A percentile compares a stretch with the other conserved stretches of the same genome.
phyloP scores from a whole-genome alignment of 2,329 filamentous ascomycete genomes.

The Zymoseptoria passerinii region DNA sequence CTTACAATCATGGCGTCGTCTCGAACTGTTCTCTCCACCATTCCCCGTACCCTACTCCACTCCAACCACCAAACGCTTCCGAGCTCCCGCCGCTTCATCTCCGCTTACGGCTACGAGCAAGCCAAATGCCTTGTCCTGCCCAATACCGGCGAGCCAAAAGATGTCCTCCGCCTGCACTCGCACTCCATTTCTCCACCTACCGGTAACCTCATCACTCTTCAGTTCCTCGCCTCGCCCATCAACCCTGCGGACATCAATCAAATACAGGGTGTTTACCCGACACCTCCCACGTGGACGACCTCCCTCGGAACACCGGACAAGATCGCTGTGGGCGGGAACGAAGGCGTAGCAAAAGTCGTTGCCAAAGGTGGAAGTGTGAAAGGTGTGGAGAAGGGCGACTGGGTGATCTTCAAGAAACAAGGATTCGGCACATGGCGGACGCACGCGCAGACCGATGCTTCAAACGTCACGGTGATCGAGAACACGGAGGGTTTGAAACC shows the following conservation, averaged over 20 bases:
- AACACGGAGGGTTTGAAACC: slow-evolving; percentile 62
- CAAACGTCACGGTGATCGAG: slow-evolving; percentile 59
- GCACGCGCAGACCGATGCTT: slow-evolving; percentile 60
- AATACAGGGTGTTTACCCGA: slow-evolving; percentile 92
- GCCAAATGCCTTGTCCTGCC: slow-evolving; percentile 73
- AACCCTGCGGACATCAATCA: slow-evolving; percentile 98
- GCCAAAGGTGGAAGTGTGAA: slow-evolving; percentile 55
- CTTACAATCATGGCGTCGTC: background rate
- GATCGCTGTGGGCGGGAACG: slow-evolving; percentile 75
- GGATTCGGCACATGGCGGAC: slow-evolving; percentile 93
- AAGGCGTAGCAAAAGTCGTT: slow-evolving; percentile 87
- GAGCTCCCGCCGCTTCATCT: slow-evolving; percentile 36
- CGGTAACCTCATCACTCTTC: slow-evolving; percentile 64
- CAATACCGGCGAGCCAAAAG: slow-evolving; percentile 63
- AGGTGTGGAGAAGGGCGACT: slow-evolving; percentile 67
- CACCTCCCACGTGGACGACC: slow-evolving; percentile 68
- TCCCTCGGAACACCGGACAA: slow-evolving; percentile 68
- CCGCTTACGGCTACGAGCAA: slow-evolving; percentile 71
- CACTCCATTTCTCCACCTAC: slow-evolving; percentile 71
- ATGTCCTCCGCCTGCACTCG: slow-evolving; percentile 61
- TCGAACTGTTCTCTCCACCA: background rate
- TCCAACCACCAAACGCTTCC: background rate
- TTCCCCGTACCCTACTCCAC: background rate
- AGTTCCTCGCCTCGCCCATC: slow-evolving; percentile 82
- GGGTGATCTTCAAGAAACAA: slow-evolving; percentile 80